Evolutionary conservation across 2,329 filamentous ascomycete species (phyloP), one percentile per base, ranked within the genome.

Genomic region (Stachybotrys chartarum): DNA sequence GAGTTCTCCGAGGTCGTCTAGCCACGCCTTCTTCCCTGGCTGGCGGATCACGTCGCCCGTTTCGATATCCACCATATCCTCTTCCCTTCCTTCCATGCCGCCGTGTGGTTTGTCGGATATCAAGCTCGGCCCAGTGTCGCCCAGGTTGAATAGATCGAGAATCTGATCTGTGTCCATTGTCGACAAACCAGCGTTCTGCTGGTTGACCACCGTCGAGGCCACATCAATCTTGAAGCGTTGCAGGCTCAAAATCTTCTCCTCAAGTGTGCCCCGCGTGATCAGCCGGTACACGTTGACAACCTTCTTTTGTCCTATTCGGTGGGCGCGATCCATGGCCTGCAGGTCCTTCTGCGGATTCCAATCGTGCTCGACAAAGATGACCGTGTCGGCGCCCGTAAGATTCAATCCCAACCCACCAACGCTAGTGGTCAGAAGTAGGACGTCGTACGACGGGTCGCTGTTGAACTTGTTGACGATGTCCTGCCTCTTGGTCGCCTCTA

Each of bases 221-320:
- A 99, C 92, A 71, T 99, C 94, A 66, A 99, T 96, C 79, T 99
- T 99, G 86, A 99, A 99, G 53, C 94, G 88, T 83, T 99, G 94
- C 55, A 99, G 85, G 68, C 89, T 96, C 66, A 99, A 77, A 67
- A 99, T 99, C 83, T 99, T 99, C 78, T 99, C 94, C 72, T 99
- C 94, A 51, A 99, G 76, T 2, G 95, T 99, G 59, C 94, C 94
- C 62, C 94, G 84, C 6, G 94, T 99, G 65, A 99, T 94, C 61
- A 99, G 81, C 30, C 94, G 91, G 73, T 99, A 99, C 16, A 99
- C 94, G 67, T 99, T 99, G 63, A 99, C 94, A 44, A 97, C 94
- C 82, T 97, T 99, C 84, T 99, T 99, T 77, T 99, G 94, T 2
- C 94, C 94, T 65, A 99, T 97, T 63, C 94, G 87, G 78, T 99